Conservation (phyloP, 2,329 filamentous ascomycete species). For the Teratosphaeria nubilosa region DNA sequence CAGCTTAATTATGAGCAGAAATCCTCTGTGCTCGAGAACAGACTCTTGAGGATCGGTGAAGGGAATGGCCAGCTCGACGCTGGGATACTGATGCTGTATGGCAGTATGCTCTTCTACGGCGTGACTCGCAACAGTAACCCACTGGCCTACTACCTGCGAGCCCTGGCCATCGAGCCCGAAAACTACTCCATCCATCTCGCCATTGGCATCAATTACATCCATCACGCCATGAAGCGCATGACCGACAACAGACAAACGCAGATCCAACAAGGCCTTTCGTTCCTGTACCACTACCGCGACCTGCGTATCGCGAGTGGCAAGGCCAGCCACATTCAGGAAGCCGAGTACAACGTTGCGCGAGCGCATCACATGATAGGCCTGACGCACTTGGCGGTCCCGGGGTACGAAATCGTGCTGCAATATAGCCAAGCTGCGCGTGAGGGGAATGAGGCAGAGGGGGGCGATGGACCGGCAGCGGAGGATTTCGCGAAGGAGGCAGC, state of each 20-base stretch:
- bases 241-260: constrained; percentile 83
- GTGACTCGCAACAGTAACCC: constrained; percentile 42
- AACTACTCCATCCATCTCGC: constrained; percentile 73
- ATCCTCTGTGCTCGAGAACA: constrained; percentile 27
- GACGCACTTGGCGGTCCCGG: constrained; percentile 59
- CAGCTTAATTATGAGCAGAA: constrained; percentile 33
- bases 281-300: constrained; percentile 65
- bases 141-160: constrained; percentile 72
- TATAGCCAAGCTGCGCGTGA: constrained; percentile 38
- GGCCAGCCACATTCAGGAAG: constrained; percentile 54
- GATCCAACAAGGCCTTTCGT: constrained; percentile 73
- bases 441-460: constrained; percentile 7
- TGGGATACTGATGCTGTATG: constrained; percentile 76
- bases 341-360: constrained; percentile 69
- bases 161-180: constrained; percentile 56
- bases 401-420: constrained; percentile 53
- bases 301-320: constrained; percentile 36
- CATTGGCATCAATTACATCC: constrained; percentile 75
- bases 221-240: constrained; percentile 81
- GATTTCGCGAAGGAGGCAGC: constrained; percentile 61
- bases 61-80: constrained; percentile 55
- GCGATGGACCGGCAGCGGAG: constrained; percentile 29
- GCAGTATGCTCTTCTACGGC: constrained; percentile 50
- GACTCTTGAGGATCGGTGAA: constrained; percentile 15
- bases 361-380: constrained; percentile 68